Conservation (phyloP, 352 stramenopile genomes). For the Phytophthora quininea region DNA sequence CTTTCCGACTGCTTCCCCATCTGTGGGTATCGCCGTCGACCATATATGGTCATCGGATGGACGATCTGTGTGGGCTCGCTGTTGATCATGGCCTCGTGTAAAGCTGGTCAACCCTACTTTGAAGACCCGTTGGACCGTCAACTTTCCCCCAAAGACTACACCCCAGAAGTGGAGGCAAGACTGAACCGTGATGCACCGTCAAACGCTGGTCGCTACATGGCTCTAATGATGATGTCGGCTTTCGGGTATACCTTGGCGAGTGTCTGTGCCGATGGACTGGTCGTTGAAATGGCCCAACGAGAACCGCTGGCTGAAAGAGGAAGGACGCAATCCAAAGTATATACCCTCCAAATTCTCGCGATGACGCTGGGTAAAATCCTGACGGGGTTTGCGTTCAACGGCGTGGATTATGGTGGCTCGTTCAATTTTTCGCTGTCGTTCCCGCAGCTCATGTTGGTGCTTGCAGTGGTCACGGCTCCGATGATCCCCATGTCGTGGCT, state of each 20-base stretch:
- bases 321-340: constrained; percentile 36
- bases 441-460: constrained; percentile 38
- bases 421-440: constrained; percentile 56
- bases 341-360: constrained; percentile 28
- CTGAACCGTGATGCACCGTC: constrained; percentile 32
- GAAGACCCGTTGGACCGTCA: constrained; percentile 13
- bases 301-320: constrained; percentile 37
- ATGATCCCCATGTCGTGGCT: constrained; percentile 31
- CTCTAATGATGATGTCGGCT: constrained; percentile 66
- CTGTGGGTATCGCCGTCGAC: constrained; percentile 46
- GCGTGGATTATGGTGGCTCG: constrained; percentile 47
- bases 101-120: constrained; percentile 45
- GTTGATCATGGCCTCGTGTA: constrained; percentile 36
- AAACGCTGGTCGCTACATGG: constrained; percentile 43
- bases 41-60: constrained; percentile 64
- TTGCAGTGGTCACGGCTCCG: constrained; percentile 11
- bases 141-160: constrained; percentile 28
- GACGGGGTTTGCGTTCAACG: constrained; percentile 47
- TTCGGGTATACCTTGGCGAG: constrained; percentile 74
- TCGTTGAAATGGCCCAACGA: constrained; percentile 46
- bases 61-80: constrained; percentile 39
- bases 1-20: constrained; percentile 60
- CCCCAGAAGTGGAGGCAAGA: constrained; percentile 9
- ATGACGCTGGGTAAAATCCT: constrained; percentile 29
- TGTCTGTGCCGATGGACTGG: constrained; percentile 53